Evolutionary conservation across 805 yeast genomes (phyloP), one percentile per base, ranked within the genome.

Genomic region (Clavispora santaluciae): DNA sequence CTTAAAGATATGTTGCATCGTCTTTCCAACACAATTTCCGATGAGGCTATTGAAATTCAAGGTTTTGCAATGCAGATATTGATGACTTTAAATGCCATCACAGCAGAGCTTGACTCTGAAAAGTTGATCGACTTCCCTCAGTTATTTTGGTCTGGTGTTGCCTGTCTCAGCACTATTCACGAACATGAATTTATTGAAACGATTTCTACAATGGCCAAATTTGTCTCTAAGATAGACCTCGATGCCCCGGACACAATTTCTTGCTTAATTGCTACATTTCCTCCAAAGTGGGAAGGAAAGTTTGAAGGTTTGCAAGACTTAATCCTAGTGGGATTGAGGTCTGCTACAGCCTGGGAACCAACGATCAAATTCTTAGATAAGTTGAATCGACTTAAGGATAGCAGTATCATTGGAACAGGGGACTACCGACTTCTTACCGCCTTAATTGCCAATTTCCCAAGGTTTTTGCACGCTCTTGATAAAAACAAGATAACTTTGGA

Each of bases 61-160:
- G 96, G 96, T 1, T 95, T 95, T 63, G 83, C 97, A 0, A 86
- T 93, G 90, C 99, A 93, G 63, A 93, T 93, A 40, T 66, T 93
- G 48, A 91, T 93, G 97, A 91, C 99, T 0, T 62, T 93, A 53
- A 89, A 91, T 64, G 95, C 97, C 0, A 81, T 89, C 11, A 86
- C 91, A 2, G 93, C 95, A 0, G 95, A 88, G 54, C 64, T 89
- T 34, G 86, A 82, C 50, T 75, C 91, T 7, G 85, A 79, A 28
- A 83, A 85, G 49, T 66, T 93, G 45, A 82, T 86, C 41, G 85
- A 86, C 48, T 88, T 83, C 60, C 98, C 99, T 1, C 97, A 90
- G 56, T 65, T 95, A 29, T 93, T 91, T 57, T 93, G 99, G 99
- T 83, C 90, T 0, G 78, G 90, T 24, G 93, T 89, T 11, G 99